Conservation (phyloP, 2,329 filamentous ascomycete species). For the Cercospora sp. region DNA sequence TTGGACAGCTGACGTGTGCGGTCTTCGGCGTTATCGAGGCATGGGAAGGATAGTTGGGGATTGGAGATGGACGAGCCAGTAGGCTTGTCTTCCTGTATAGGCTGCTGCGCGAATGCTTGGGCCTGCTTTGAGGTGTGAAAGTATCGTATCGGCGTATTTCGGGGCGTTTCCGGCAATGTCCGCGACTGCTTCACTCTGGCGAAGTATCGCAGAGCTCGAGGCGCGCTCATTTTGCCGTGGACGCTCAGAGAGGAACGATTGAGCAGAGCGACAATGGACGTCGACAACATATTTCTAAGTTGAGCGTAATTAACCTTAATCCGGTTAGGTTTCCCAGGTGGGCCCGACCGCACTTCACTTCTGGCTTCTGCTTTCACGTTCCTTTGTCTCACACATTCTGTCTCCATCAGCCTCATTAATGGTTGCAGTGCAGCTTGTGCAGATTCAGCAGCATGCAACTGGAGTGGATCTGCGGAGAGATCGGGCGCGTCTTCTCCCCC, state of each 20-base stretch:
- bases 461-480: background rate
- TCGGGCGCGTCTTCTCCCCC: background rate
- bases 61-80: slow-evolving; percentile 59
- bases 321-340: background rate
- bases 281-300: background rate
- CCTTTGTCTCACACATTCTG: background rate
- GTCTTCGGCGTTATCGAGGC: slow-evolving; percentile 79
- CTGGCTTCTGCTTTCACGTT: slow-evolving; percentile 4
- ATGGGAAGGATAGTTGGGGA: slow-evolving; percentile 85
- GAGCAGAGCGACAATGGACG: background rate
- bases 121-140: slow-evolving; percentile 22
- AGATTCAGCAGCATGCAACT: background rate
- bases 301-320: background rate
- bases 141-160: slow-evolving; percentile 7
- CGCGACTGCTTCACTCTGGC: background rate
- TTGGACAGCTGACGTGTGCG: slow-evolving; percentile 67
- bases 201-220: slow-evolving; percentile 7
- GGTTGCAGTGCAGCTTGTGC: background rate
- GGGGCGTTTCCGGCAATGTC: slow-evolving; percentile 1
- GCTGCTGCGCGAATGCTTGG: slow-evolving; percentile 29
- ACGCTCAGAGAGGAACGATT: background rate
- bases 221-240: background rate
- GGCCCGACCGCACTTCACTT: slow-evolving; percentile 2
- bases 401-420: background rate
- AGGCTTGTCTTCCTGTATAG: slow-evolving; percentile 32